Evolutionary conservation across 345 rosid species (phyloP).

Genomic region (Rubroshorea leprosula): DNA sequence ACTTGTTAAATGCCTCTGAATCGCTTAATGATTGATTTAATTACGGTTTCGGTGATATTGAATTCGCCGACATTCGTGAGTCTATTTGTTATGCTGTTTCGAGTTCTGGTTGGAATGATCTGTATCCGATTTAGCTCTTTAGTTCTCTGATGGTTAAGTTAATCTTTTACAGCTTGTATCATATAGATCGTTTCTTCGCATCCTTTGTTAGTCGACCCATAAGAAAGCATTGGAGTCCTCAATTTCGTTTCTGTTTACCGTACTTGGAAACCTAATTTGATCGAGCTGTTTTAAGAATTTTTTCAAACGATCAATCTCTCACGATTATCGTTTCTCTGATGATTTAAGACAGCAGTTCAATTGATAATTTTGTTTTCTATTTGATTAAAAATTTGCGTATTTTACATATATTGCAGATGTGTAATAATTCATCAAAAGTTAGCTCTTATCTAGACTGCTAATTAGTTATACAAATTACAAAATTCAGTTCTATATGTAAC

Average conservation of each 20-base stretch:
- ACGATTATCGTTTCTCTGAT: neutral
- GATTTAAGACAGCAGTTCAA: neutral
- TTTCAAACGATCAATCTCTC: neutral
- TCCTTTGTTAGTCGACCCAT: too few relatives aligned
- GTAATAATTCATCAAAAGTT: neutral
- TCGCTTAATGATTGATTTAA: neutral
- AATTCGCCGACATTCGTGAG: neutral
- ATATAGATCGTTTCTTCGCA: too few relatives aligned
- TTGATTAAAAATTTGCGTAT: neutral
- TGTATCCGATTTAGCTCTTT: neutral
- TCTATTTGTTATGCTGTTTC: neutral
- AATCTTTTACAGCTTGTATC: neutral
- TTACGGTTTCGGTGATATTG: neutral
- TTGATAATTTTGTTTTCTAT: too few relatives aligned
- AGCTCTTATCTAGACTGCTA: too few relatives aligned
- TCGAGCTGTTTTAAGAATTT: neutral
- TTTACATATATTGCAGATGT: neutral
- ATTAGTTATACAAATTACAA: too few relatives aligned
- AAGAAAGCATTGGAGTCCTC: too few relatives aligned
- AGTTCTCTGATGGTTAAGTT: neutral
- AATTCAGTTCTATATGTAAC: too few relatives aligned
- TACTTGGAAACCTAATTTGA: too few relatives aligned
- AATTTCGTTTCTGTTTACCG: too few relatives aligned
- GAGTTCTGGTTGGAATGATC: neutral
- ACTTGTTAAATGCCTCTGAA: neutral